These are phyloP conservation scores for Calocybe indica DNA, from an alignment of 768 basidiomycete species.

Conservation along the genomic window DNA sequence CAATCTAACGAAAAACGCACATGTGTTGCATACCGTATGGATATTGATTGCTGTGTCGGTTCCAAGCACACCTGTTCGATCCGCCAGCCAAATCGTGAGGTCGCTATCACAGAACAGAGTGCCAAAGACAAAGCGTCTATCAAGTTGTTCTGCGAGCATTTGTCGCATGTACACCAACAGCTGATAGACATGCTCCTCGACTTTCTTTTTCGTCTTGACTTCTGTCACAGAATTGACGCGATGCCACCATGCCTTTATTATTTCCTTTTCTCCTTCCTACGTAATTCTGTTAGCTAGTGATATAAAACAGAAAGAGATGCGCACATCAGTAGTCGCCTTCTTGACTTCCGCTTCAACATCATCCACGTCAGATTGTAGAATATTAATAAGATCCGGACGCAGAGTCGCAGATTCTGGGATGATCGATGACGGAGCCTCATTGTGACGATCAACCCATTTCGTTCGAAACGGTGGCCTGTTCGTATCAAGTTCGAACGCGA, in stretches of 20 bases:
- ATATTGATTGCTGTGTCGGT: slow-evolving; percentile 2
- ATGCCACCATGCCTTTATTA: slow-evolving; percentile 2
- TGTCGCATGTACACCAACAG: not conserved
- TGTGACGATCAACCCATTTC: too few species aligned
- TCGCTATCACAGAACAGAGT: not conserved
- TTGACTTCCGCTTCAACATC: too few species aligned
- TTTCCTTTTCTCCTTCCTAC: not conserved
- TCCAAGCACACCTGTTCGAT: slow-evolving; percentile 3
- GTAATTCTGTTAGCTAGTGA: too few species aligned
- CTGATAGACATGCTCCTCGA: not conserved
- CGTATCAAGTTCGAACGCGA: too few species aligned
- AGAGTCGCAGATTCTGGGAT: too few species aligned
- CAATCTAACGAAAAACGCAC: not conserved
- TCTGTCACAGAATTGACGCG: slow-evolving; percentile 4
- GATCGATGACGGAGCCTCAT: too few species aligned
- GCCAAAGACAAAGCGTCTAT: slow-evolving; percentile 6
- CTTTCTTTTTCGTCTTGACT: not conserved
- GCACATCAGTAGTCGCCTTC: too few species aligned
- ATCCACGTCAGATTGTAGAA: too few species aligned
- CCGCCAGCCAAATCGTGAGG: slow-evolving; percentile 1
- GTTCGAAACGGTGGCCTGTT: too few species aligned
- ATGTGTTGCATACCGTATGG: slow-evolving; percentile 2
- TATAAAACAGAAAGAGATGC: too few species aligned
- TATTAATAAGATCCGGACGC: too few species aligned
- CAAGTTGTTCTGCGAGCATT: slow-evolving; percentile 5